phyloP scores from a whole-genome alignment of 345 rosid genomes.

The Murraya paniculata region DNA sequence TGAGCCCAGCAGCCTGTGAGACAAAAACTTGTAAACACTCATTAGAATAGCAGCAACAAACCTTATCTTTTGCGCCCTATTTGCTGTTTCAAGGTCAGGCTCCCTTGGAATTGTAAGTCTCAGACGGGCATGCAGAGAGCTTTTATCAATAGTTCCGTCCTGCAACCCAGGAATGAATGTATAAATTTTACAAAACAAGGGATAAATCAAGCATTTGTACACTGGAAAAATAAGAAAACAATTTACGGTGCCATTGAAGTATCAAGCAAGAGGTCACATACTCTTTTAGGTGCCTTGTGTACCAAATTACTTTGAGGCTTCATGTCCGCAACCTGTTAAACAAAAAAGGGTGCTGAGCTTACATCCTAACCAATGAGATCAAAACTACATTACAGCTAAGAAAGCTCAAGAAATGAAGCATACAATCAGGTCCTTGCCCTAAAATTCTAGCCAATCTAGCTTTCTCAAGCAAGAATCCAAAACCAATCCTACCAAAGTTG shows the following conservation, averaged over 20 bases:
- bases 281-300: conserved; percentile 83
- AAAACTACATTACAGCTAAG: not conserved
- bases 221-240: not conserved
- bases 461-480: not conserved
- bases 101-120: conserved; percentile 84
- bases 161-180: conserved; percentile 26
- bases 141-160: conserved; percentile 53
- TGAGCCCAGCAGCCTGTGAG: conserved; percentile 12
- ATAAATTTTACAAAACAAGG: not conserved
- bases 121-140: conserved; percentile 32
- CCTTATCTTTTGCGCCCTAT: conserved; percentile 79
- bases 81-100: conserved; percentile 87
- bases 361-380: not conserved
- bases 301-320: conserved; percentile 57
- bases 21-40: not conserved
- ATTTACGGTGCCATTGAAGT: not conserved
- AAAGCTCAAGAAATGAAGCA: not conserved
- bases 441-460: not conserved
- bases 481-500: not conserved
- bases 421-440: not conserved
- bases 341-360: conserved; percentile 6
- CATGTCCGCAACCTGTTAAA: conserved; percentile 57
- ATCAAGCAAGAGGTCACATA: conserved; percentile 22
- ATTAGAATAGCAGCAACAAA: conserved; percentile 25
- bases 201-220: not conserved